Percentiles rank a stretch among this genome's conserved stretches.
phyloP scores from a whole-genome alignment of 768 basidiomycete species.

The Suillus variegatus region DNA sequence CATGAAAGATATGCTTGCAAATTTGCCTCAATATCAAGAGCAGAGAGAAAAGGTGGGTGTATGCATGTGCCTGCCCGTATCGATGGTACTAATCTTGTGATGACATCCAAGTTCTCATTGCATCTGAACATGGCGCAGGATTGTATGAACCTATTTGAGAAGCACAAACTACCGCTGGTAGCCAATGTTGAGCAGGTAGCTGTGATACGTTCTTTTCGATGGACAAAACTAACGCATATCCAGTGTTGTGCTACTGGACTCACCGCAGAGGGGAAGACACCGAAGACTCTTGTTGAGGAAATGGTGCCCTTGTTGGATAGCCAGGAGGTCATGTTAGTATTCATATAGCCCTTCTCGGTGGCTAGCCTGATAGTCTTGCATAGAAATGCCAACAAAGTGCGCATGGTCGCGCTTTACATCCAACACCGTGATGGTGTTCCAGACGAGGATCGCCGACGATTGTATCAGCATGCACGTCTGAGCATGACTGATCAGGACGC shows the following conservation, averaged over 20 bases:
- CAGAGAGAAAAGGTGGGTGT: conserved; percentile 82
- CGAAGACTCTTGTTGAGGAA: conserved; percentile 93
- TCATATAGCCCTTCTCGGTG: not conserved
- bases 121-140: conserved; percentile 98
- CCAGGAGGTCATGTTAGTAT: conserved; percentile 73
- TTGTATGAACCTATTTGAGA: conserved; percentile 93
- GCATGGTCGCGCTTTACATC: conserved; percentile 94
- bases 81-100: conserved; percentile 2
- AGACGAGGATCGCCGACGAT: conserved; percentile 92
- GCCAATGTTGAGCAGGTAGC: conserved; percentile 87
- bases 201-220: conserved; percentile 18
- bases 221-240: not conserved
- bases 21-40: conserved; percentile 91
- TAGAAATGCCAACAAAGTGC: conserved; percentile 91
- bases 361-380: not conserved
- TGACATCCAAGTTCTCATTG: conserved; percentile 76
- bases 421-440: conserved; percentile 95
- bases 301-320: conserved; percentile 97
- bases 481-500: conserved; percentile 90
- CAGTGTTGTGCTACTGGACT: conserved; percentile 94
- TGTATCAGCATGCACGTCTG: conserved; percentile 94
- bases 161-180: conserved; percentile 77
- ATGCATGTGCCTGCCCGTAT: not conserved
- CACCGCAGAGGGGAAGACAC: conserved; percentile 91
- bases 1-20: conserved; percentile 99